These are phyloP conservation scores for Aristolochia contorta DNA, from an alignment of 164 flowering plant genomes.

Conservation along the genomic window DNA sequence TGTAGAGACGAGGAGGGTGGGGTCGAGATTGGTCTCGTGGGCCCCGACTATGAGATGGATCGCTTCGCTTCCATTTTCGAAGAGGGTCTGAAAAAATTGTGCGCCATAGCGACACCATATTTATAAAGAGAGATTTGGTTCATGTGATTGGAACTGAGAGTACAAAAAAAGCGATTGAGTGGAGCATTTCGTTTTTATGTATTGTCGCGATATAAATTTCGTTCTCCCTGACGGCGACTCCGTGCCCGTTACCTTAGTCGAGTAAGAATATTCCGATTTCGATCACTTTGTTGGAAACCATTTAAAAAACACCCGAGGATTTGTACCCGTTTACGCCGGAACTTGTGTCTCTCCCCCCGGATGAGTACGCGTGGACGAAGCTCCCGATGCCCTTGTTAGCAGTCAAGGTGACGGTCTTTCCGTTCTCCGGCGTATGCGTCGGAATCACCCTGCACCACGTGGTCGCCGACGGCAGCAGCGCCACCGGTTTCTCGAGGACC, in stretches of 20 bases:
- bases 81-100: too few relatives aligned
- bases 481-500: slow-evolving; percentile 9
- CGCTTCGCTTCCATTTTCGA: too few relatives aligned
- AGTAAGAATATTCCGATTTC: slow-evolving; percentile 7
- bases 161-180: too few relatives aligned
- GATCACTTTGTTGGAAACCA: neutral
- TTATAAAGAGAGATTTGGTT: too few relatives aligned
- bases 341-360: neutral
- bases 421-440: slow-evolving; percentile 10
- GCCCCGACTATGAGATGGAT: neutral
- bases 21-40: neutral
- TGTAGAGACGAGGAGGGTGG: slow-evolving; percentile 18
- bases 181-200: too few relatives aligned
- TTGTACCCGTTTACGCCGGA: slow-evolving; percentile 3
- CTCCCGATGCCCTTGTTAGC: slow-evolving; percentile 5
- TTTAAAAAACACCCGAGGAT: neutral
- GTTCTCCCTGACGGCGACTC: slow-evolving; percentile 31
- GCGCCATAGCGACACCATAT: too few relatives aligned
- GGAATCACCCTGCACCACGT: slow-evolving; percentile 9
- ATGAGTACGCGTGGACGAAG: neutral
- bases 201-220: too few relatives aligned
- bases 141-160: too few relatives aligned
- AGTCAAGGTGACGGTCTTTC: slow-evolving; percentile 15
- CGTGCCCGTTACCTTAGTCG: slow-evolving; percentile 15
- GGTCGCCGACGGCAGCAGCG: slow-evolving; percentile 5